These are phyloP conservation scores for Stemphylium lycopersici DNA, from an alignment of 2,329 filamentous ascomycete genomes.

Conservation along the genomic window DNA sequence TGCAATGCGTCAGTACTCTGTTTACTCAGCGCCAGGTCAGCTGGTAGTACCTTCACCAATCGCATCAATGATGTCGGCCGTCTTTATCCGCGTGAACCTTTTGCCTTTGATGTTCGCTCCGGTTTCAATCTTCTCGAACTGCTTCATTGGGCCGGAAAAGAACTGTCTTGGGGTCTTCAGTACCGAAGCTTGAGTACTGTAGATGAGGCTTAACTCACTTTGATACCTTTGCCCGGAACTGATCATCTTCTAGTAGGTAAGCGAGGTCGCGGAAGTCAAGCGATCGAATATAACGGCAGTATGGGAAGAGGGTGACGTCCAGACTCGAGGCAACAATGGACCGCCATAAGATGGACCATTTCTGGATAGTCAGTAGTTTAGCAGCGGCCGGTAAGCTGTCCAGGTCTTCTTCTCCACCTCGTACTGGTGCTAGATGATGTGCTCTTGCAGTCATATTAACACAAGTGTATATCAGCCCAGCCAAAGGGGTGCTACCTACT, in stretches of 20 bases:
- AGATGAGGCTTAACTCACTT: slow-evolving; percentile 50
- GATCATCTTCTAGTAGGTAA: slow-evolving; percentile 64
- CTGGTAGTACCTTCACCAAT: slow-evolving; percentile 54
- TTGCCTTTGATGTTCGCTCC: slow-evolving; percentile 32
- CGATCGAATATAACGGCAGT: slow-evolving; percentile 69
- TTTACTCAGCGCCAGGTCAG: background rate
- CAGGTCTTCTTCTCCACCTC: slow-evolving; percentile 53
- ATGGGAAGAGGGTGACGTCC: slow-evolving; percentile 68
- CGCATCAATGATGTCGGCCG: slow-evolving; percentile 52
- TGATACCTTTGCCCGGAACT: slow-evolving; percentile 64
- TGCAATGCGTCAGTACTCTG: slow-evolving; percentile 27
- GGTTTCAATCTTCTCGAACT: slow-evolving; percentile 48
- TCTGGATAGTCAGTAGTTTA: slow-evolving; percentile 57
- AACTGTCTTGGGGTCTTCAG: slow-evolving; percentile 51
- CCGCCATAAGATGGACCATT: slow-evolving; percentile 70
- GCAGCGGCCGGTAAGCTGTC: slow-evolving; percentile 40
- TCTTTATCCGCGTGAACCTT: slow-evolving; percentile 47
- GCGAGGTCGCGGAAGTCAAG: slow-evolving; percentile 68
- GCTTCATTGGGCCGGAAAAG: slow-evolving; percentile 56
- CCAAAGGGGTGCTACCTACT: slow-evolving; percentile 51
- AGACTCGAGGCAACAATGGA: slow-evolving; percentile 71
- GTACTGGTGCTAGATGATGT: slow-evolving; percentile 52
- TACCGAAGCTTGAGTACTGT: background rate
- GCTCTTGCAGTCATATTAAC: slow-evolving; percentile 37
- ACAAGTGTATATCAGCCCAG: background rate